Conservation (phyloP, 73 alveolate species). For the Symbiodinium pilosum region DNA sequence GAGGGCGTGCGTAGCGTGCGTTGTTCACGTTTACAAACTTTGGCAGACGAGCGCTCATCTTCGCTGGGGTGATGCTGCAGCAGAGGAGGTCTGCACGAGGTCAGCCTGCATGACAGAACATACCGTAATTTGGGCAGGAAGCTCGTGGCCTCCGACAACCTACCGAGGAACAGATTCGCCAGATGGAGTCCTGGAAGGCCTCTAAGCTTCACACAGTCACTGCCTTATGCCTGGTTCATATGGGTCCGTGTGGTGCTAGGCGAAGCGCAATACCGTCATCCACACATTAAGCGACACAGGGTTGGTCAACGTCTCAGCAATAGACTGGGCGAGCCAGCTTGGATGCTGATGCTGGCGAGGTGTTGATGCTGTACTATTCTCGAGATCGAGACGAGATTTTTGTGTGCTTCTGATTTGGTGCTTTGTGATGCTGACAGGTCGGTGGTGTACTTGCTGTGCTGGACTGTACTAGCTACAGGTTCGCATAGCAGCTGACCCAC, state of each 20-base stretch:
- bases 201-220: neutral
- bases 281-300: conserved; percentile 77
- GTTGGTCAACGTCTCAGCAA: neutral
- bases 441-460: neutral
- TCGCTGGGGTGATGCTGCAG: conserved; percentile 86
- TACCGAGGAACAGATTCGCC: conserved; percentile 71
- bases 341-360: neutral
- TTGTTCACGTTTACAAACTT: no score
- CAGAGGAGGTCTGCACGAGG: conserved; percentile 49
- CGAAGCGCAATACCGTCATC: conserved; percentile 73
- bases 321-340: neutral
- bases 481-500: conserved; percentile 88
- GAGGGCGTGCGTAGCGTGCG: no score
- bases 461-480: conserved; percentile 20
- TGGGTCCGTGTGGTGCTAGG: conserved; percentile 3
- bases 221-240: neutral
- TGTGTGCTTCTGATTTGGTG: neutral
- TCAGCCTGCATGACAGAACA: no score
- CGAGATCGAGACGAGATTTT: conserved; percentile 94
- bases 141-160: conserved; percentile 78
- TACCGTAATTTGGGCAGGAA: no score
- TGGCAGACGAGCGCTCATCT: conserved; percentile 60
- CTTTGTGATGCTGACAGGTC: neutral
- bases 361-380: conserved; percentile 84
- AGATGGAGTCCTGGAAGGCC: conserved; percentile 91